phyloP scores from a whole-genome alignment of 2,329 filamentous ascomycete species.

The Colletotrichum lupini region DNA sequence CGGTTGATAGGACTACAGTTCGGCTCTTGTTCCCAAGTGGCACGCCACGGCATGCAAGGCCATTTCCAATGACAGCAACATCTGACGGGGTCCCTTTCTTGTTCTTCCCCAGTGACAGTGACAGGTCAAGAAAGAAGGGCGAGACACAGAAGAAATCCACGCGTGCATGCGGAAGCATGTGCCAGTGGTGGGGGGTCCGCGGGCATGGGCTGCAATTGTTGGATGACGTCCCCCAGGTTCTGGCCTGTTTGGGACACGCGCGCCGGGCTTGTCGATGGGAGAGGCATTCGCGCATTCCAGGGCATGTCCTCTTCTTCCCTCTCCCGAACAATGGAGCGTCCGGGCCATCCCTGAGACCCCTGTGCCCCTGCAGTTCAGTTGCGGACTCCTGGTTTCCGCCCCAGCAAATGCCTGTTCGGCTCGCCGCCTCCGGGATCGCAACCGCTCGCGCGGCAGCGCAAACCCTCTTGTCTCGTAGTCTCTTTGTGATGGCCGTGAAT shows the following conservation, averaged over 20 bases:
- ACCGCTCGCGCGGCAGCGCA: conserved; percentile 21
- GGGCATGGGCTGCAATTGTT: conserved; percentile 23
- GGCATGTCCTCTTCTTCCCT: conserved; percentile 18
- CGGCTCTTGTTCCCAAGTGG: not conserved
- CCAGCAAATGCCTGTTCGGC: conserved; percentile 2
- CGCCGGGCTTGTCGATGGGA: conserved; percentile 15
- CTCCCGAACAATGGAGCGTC: conserved; percentile 17
- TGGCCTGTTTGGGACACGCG: conserved; percentile 29
- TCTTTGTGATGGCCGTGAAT: conserved; percentile 32
- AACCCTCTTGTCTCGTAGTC: conserved; percentile 8
- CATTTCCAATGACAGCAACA: conserved; percentile 24
- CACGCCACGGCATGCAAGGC: conserved; percentile 24
- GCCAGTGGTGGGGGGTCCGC: conserved; percentile 22
- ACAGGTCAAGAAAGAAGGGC: not conserved
- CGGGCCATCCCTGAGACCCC: conserved; percentile 13
- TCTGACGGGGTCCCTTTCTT: conserved; percentile 1
- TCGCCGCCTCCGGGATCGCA: conserved; percentile 36
- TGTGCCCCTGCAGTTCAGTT: not conserved
- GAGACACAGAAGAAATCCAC: not conserved
- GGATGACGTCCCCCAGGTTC: conserved; percentile 29
- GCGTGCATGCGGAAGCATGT: conserved; percentile 29
- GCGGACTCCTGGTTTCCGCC: conserved; percentile 4
- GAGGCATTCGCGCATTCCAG: conserved; percentile 21
- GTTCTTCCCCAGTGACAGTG: not conserved
- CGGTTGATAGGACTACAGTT: conserved; percentile 13